Percentiles rank a stretch among this genome's conserved stretches.
These are phyloP conservation scores for Arthrobotrys sinensis DNA, from an alignment of 2,329 filamentous ascomycete species.

Conservation along the genomic window DNA sequence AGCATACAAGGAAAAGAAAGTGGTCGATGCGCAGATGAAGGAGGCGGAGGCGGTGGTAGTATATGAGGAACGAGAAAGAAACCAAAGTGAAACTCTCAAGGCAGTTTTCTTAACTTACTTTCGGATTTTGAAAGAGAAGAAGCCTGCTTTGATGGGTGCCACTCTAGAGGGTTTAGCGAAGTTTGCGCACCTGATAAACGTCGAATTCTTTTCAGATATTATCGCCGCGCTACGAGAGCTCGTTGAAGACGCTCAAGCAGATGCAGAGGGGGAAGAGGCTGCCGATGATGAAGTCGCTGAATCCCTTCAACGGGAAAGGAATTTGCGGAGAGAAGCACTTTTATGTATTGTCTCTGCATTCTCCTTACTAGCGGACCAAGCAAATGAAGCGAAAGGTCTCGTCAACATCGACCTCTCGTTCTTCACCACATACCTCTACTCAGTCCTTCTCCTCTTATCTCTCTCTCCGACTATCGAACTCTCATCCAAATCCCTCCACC, in stretches of 20 bases:
- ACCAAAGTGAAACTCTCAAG: constrained; percentile 96
- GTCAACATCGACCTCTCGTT: constrained; percentile 93
- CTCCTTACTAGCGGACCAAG: constrained; percentile 94
- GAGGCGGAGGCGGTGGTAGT: constrained; percentile 91
- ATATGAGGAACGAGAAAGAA: constrained; percentile 91
- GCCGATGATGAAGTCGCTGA: constrained; percentile 69
- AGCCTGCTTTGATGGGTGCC: constrained; percentile 91
- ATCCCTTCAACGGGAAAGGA: constrained; percentile 70
- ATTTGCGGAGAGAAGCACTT: constrained; percentile 86
- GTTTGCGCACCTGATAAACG: constrained; percentile 96
- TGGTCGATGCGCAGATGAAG: constrained; percentile 91
- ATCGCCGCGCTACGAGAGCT: constrained; percentile 95
- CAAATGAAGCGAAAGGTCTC: constrained; percentile 82
- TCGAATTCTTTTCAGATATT: constrained; percentile 97
- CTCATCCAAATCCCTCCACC: constrained; percentile 79
- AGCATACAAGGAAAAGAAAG: constrained; percentile 85
- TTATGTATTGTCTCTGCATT: constrained; percentile 97
- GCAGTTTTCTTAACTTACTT: constrained; percentile 97
- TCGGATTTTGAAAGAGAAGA: constrained; percentile 87
- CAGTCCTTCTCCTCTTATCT: constrained; percentile 82
- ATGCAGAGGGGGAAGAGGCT: constrained; percentile 68
- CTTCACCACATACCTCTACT: constrained; percentile 95
- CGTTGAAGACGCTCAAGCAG: constrained; percentile 79
- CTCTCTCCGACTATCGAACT: constrained; percentile 89
- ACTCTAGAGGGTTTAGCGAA: constrained; percentile 89